Evolutionary conservation across 352 stramenopile genomes (phyloP).

Genomic region (Elongisporangium undulatum): DNA sequence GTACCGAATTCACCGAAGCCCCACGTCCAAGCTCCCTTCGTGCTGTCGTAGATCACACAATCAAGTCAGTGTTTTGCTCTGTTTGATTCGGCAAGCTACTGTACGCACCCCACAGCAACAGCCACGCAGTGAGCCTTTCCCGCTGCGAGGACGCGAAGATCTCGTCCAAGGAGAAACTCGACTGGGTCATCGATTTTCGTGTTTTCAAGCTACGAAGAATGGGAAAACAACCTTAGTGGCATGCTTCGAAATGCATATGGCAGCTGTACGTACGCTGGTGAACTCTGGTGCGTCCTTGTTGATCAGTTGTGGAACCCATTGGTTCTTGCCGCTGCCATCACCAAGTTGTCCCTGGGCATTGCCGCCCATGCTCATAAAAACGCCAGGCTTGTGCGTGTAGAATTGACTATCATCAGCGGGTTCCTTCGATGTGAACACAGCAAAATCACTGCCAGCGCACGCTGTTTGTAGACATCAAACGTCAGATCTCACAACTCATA

Average conservation of each 20-base stretch:
- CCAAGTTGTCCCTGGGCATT: conserved; percentile 68
- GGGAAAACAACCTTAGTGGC: not conserved
- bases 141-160: conserved; percentile 50
- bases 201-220: conserved; percentile 28
- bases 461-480: conserved; percentile 17
- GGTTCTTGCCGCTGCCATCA: conserved; percentile 68
- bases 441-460: conserved; percentile 58
- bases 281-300: conserved; percentile 62
- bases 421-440: conserved; percentile 66
- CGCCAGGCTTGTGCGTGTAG: conserved; percentile 65
- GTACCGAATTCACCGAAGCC: conserved; percentile 59
- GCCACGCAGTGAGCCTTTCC: conserved; percentile 58
- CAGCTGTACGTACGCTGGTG: conserved; percentile 34
- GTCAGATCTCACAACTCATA: conserved; percentile 8
- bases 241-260: not conserved
- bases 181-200: conserved; percentile 55
- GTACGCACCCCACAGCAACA: conserved; percentile 40
- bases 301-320: conserved; percentile 75
- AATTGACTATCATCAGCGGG: conserved; percentile 69
- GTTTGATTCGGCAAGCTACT: not conserved
- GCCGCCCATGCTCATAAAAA: conserved; percentile 79
- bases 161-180: conserved; percentile 70
- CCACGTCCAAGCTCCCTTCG: conserved; percentile 70
- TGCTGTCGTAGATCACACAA: conserved; percentile 22
- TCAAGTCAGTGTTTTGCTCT: conserved; percentile 3